Percentiles rank a stretch among this genome's conserved stretches.
phyloP scores from a whole-genome alignment of 179 eudicot species.

The Beta corolliflora region DNA sequence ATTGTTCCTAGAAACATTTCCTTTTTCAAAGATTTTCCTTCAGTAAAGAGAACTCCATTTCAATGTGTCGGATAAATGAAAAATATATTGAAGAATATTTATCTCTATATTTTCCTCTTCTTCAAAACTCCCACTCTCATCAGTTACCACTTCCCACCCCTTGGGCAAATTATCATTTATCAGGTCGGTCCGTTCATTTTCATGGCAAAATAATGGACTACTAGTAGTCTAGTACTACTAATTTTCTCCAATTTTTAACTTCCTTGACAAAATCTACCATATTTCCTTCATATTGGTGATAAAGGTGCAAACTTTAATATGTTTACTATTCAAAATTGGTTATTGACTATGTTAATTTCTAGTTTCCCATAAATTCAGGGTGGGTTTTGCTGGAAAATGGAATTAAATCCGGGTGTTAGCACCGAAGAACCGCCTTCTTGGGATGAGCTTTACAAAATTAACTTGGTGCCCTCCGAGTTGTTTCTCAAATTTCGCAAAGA shows the following conservation, averaged over 20 bases:
- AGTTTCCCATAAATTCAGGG: not conserved
- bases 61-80: no score
- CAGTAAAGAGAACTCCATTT: no score
- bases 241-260: not conserved
- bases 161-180: no score
- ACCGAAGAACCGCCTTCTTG: slow-evolving; percentile 62
- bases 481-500: slow-evolving; percentile 81
- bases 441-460: slow-evolving; percentile 71
- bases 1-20: no score
- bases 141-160: no score
- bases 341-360: not conserved
- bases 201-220: no score
- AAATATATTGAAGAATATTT: no score
- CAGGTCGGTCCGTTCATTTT: no score
- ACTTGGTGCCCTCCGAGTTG: slow-evolving; percentile 75
- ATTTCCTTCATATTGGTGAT: not conserved
- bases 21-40: no score
- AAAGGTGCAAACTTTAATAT: slow-evolving; percentile 3
- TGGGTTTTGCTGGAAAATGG: slow-evolving; percentile 17
- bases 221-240: no score
- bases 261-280: not conserved
- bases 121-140: no score
- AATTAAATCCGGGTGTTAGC: slow-evolving; percentile 34
- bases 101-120: no score
- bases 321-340: not conserved